Evolutionary conservation across 2,329 filamentous ascomycete genomes (phyloP).

Genomic region (Alternaria gaisen): DNA sequence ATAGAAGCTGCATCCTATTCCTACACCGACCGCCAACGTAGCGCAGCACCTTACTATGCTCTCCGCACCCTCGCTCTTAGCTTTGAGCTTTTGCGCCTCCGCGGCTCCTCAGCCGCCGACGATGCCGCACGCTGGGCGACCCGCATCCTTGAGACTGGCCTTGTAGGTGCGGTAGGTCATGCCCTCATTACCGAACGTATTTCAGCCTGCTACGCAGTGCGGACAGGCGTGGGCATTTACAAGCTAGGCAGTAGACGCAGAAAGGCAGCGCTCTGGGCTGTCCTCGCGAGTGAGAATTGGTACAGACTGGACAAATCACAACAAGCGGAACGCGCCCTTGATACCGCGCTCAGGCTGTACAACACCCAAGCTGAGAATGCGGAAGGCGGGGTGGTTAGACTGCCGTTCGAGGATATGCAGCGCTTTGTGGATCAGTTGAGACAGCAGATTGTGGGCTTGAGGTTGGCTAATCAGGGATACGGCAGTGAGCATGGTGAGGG

Average conservation of each 20-base stretch:
- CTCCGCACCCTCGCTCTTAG: slow-evolving; percentile 78
- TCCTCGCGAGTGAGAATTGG: slow-evolving; percentile 86
- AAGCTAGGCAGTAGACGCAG: slow-evolving; percentile 76
- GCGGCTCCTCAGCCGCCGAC: slow-evolving; percentile 82
- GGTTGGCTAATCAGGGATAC: slow-evolving; percentile 53
- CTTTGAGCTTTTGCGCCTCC: slow-evolving; percentile 81
- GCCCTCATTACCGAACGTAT: slow-evolving; percentile 87
- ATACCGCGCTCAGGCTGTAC: slow-evolving; percentile 70
- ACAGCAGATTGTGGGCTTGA: slow-evolving; percentile 64
- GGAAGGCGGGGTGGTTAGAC: slow-evolving; percentile 21
- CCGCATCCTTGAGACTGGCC: slow-evolving; percentile 75
- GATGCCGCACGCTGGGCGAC: slow-evolving; percentile 88
- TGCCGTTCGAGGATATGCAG: slow-evolving; percentile 64
- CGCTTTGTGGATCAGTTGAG: slow-evolving; percentile 73
- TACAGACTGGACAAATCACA: slow-evolving; percentile 76
- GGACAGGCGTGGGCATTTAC: slow-evolving; percentile 71
- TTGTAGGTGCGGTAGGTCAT: slow-evolving; percentile 78
- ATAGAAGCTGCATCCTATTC: slow-evolving; percentile 92
- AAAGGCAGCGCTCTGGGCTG: slow-evolving; percentile 90
- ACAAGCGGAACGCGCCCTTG: slow-evolving; percentile 80
- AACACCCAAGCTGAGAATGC: slow-evolving; percentile 46
- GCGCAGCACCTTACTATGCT: slow-evolving; percentile 79
- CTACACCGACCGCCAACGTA: slow-evolving; percentile 78
- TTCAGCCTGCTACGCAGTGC: slow-evolving; percentile 82
- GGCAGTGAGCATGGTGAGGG: slow-evolving; percentile 45